Percentiles rank a stretch among this genome's conserved stretches.
Evolutionary conservation across 257 asterid species (phyloP).

Genomic region (Solanum sejunctum): DNA sequence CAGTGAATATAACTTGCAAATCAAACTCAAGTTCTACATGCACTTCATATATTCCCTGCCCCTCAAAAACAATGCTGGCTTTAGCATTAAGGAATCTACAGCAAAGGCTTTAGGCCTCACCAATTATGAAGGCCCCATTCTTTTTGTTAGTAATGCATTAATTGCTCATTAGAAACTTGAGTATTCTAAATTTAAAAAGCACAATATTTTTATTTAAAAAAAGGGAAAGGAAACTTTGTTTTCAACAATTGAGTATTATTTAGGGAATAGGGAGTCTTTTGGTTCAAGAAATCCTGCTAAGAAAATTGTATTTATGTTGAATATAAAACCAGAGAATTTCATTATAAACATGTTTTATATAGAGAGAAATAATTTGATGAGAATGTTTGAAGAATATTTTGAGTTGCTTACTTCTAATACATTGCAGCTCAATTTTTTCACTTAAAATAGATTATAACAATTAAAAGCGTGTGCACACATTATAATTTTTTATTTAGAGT

Average conservation of each 20-base stretch:
- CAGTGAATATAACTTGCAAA: not conserved
- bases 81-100: not conserved
- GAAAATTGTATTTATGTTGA: not conserved
- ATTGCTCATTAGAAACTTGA: not conserved
- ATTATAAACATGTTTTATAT: not conserved
- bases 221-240: not conserved
- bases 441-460: not conserved
- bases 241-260: not conserved
- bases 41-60: not conserved
- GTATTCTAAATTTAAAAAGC: not conserved
- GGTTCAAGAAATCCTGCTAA: not conserved
- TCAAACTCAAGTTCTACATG: not conserved
- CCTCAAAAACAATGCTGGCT: not conserved
- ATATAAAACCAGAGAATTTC: not conserved
- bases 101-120: not conserved
- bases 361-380: not conserved
- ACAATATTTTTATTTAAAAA: not conserved
- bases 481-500: not conserved
- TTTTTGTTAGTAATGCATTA: not conserved
- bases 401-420: not conserved
- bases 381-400: not conserved
- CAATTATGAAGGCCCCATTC: not conserved
- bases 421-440: not conserved
- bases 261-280: not conserved
- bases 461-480: not conserved